Evolutionary conservation across 495 filamentous ascomycete species (phyloP).

Genomic region (Poronia punctata): DNA sequence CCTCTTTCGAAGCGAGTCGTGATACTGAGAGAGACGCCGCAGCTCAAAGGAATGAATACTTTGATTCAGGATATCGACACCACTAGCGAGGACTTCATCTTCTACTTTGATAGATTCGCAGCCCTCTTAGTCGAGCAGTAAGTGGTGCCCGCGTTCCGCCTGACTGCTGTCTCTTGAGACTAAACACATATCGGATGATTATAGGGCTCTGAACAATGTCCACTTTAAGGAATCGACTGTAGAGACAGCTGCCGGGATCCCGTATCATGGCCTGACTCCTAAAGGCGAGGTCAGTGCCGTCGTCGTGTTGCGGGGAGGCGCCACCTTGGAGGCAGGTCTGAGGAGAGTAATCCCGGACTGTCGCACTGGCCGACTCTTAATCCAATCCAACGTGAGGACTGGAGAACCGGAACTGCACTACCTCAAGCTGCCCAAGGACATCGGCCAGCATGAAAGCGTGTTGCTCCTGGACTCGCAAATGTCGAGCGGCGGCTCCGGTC

Average conservation of each 20-base stretch:
- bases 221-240: constrained; percentile 55
- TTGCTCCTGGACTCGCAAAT: constrained; percentile 90
- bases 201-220: constrained; percentile 64
- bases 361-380: constrained; percentile 78
- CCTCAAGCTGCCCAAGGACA: constrained; percentile 63
- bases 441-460: constrained; percentile 66
- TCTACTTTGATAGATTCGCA: constrained; percentile 86
- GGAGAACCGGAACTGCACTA: constrained; percentile 92
- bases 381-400: constrained; percentile 77
- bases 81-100: constrained; percentile 83
- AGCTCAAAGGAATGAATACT: constrained; percentile 82
- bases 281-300: constrained; percentile 77
- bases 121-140: constrained; percentile 80
- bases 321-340: constrained; percentile 78
- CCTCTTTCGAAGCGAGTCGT: constrained; percentile 67
- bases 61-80: constrained; percentile 78
- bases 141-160: constrained; percentile 4
- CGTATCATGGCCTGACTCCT: constrained; percentile 60
- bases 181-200: constrained; percentile 2
- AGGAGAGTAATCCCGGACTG: constrained; percentile 88
- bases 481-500: constrained; percentile 81
- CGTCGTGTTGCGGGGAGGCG: constrained; percentile 78
- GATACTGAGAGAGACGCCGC: constrained; percentile 63
- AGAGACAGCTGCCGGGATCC: constrained; percentile 57
- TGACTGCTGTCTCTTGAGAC: background rate